Evolutionary conservation across 2,329 filamentous ascomycete species (phyloP), one percentile per base, ranked within the genome.

Genomic region (Beauveria australis): DNA sequence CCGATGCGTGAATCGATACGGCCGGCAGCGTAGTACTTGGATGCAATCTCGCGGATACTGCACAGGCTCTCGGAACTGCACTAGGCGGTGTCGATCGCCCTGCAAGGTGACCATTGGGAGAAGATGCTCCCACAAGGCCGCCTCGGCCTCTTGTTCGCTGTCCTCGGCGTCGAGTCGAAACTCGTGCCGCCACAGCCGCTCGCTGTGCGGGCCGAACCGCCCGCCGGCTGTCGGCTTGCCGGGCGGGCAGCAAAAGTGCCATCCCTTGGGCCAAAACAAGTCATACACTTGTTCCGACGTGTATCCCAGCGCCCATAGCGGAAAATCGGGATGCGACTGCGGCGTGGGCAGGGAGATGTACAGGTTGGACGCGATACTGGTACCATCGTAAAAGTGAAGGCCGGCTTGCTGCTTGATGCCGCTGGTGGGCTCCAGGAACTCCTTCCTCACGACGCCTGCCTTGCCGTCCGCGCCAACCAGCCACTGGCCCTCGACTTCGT

Each of bases 281-380:
- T 81, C 75, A 60, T 79, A 80, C 0, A 81, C 77, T 22, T 77
- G 63, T 53, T 78, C 70, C 4, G 79, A 76, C 0, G 71, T 74
- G 62, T 76, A 78, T 6, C 77, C 78, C 0, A 76, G 65, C 4
- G 72, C 62, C 79, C 79, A 81, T 2, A 81, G 67, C 0, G 78
- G 76, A 55, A 81, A 80, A 0, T 73, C 64, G 0, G 79, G 79
- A 64, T 82, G 79, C 0, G 75, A 74, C 30, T 77, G 64, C 6
- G 70, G 72, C 1, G 76, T 81, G 0, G 79, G 79, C 0, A 75
- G 63, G 1, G 67, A 67, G 26, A 81, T 70, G 26, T 76, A 67
- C 63, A 76, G 72, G 60, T 82, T 82, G 4, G 75, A 66, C 1
- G 79, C 79, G 3, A 81, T 73, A 79, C 79, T 81, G 0, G 72